Evolutionary conservation across 192 early-diverging fungal genomes (phyloP).

Genomic region (Chytriomyces sp.): DNA sequence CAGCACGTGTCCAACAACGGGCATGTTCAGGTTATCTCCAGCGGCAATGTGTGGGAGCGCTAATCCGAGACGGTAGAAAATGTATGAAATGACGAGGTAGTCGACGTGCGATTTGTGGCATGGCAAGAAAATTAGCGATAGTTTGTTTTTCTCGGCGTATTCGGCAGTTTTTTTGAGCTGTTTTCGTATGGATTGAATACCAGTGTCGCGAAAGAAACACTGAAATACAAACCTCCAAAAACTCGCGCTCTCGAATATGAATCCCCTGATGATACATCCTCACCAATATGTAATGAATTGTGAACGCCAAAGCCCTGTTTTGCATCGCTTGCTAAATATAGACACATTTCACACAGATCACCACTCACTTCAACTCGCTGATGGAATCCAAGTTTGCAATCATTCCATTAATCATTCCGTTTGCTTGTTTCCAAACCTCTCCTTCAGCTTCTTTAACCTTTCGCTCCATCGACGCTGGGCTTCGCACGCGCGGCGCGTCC

Average conservation of each 20-base stretch:
- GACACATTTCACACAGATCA: background rate
- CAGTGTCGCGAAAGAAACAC: background rate
- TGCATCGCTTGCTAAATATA: background rate
- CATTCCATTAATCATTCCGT: conserved; percentile 56
- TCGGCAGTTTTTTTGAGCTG: conserved; percentile 45
- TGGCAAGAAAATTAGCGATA: conserved; percentile 79
- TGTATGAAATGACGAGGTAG: conserved; percentile 79
- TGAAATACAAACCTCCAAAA: conserved; percentile 57
- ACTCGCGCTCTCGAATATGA: conserved; percentile 80
- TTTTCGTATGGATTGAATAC: background rate
- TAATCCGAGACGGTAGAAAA: conserved; percentile 80
- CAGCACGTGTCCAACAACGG: conserved; percentile 69
- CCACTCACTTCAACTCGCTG: conserved; percentile 61
- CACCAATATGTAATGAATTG: conserved; percentile 73
- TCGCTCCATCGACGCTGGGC: conserved; percentile 5
- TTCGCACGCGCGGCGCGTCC: background rate
- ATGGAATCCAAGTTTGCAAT: conserved; percentile 71
- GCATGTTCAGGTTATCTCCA: conserved; percentile 84
- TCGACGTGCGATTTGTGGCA: conserved; percentile 89
- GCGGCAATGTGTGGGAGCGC: conserved; percentile 83
- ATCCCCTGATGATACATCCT: conserved; percentile 87
- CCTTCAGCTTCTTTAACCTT: conserved; percentile 28
- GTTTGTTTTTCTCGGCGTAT: conserved; percentile 59
- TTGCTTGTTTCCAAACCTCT: conserved; percentile 38
- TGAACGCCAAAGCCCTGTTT: conserved; percentile 70